phyloP scores from a whole-genome alignment of 1,284 basidiomycete species.

The Sphaerobolus stellatus region DNA sequence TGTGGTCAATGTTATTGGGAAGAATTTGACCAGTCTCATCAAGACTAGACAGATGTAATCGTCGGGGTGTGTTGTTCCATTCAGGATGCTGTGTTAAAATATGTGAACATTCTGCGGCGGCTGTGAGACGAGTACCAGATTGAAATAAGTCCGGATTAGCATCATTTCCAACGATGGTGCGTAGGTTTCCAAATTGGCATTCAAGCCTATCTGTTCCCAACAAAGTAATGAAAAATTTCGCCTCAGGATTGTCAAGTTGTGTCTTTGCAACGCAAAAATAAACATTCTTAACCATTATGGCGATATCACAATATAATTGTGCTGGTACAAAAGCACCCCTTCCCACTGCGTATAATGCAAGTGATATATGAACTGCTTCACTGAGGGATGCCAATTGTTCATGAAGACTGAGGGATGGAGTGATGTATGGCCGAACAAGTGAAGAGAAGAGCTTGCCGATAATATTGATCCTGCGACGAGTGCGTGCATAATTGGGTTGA shows the following conservation, averaged over 20 bases:
- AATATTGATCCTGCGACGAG: conserved; percentile 14
- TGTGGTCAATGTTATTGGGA: neutral
- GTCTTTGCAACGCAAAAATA: conserved; percentile 38
- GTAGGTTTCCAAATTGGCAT: conserved; percentile 30
- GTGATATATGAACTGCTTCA: conserved; percentile 29
- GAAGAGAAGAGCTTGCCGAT: conserved; percentile 21
- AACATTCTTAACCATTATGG: neutral
- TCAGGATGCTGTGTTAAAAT: conserved; percentile 21
- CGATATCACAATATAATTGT: neutral
- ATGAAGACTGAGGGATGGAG: conserved; percentile 30
- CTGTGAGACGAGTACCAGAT: conserved; percentile 15
- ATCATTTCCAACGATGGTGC: conserved; percentile 23
- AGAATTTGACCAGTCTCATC: neutral
- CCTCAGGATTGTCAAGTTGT: conserved; percentile 32
- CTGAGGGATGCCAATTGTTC: conserved; percentile 39
- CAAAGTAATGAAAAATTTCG: conserved; percentile 34
- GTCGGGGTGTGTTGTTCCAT: conserved; percentile 16
- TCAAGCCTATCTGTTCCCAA: conserved; percentile 39
- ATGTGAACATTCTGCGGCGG: conserved; percentile 14
- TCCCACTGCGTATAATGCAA: conserved; percentile 24
- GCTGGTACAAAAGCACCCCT: neutral
- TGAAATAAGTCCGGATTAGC: conserved; percentile 22
- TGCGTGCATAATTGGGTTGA: neutral
- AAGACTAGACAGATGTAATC: neutral
- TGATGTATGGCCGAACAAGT: conserved; percentile 33